Evolutionary conservation across 2,329 filamentous ascomycete species (phyloP).

Genomic region (Rugonectria rugulosa): DNA sequence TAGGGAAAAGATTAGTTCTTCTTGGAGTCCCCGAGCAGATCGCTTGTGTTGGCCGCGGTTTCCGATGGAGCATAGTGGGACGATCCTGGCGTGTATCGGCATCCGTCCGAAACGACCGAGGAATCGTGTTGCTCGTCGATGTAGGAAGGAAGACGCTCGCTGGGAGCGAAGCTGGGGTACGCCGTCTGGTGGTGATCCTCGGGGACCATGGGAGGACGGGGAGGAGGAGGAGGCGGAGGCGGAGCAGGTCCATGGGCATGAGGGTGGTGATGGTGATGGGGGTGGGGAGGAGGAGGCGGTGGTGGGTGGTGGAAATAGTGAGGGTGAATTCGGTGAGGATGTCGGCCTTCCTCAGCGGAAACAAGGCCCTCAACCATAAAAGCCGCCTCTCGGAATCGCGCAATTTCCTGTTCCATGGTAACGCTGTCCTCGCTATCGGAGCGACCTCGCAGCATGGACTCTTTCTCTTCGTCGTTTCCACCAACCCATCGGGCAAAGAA

Average conservation of each 20-base stretch:
- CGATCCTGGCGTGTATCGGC: conserved; percentile 48
- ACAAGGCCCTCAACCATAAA: conserved; percentile 56
- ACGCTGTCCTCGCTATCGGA: conserved; percentile 30
- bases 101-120: conserved; percentile 53
- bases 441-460: conserved; percentile 29
- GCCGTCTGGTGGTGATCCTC: conserved; percentile 27
- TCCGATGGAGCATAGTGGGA: conserved; percentile 35
- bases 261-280: conserved; percentile 16
- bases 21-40: conserved; percentile 36
- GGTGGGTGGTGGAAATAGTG: conserved; percentile 16
- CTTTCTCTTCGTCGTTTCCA: conserved; percentile 34
- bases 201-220: conserved; percentile 27
- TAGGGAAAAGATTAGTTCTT: conserved; percentile 24
- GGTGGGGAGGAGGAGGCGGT: conserved; percentile 17
- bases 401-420: conserved; percentile 59
- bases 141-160: conserved; percentile 54
- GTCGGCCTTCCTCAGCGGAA: conserved; percentile 50
- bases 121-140: conserved; percentile 43
- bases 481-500: conserved; percentile 41
- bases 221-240: conserved; percentile 6
- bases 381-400: conserved; percentile 55
- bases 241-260: conserved; percentile 17
- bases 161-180: conserved; percentile 32
- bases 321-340: not conserved
- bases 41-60: conserved; percentile 29